Conservation (phyloP, 371 early-diverging fungal species). For the Mucor velutinosus region DNA sequence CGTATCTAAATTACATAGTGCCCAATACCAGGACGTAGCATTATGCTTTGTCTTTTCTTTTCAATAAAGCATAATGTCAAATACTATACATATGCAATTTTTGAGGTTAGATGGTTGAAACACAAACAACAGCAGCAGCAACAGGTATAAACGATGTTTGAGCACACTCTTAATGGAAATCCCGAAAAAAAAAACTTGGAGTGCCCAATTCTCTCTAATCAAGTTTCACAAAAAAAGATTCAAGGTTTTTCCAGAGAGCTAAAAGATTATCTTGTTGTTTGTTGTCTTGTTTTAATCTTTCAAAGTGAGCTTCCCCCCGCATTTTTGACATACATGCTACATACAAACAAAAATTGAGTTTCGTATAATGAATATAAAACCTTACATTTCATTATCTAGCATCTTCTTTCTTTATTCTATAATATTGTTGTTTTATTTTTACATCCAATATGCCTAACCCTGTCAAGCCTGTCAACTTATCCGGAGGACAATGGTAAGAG, state of each 20-base stretch:
- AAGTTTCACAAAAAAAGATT: background rate
- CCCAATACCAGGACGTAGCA: too few species aligned
- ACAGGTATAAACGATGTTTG: background rate
- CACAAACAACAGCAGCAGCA: background rate
- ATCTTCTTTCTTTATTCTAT: background rate
- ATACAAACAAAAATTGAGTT: background rate
- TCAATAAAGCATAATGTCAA: too few species aligned
- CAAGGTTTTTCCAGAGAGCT: background rate
- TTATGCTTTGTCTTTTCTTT: too few species aligned
- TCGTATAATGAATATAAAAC: background rate
- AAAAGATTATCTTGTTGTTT: background rate
- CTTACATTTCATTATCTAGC: background rate
- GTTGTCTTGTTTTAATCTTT: background rate
- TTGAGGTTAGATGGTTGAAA: background rate
- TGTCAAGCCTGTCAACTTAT: slow-evolving; percentile 31
- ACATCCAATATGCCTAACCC: slow-evolving; percentile 14
- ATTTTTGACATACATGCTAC: background rate
- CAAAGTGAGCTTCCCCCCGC: background rate
- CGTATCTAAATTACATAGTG: background rate
- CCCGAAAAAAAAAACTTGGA: background rate
- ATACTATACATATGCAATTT: background rate
- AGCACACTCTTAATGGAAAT: background rate
- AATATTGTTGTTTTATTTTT: background rate
- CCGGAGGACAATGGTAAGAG: slow-evolving; percentile 35
- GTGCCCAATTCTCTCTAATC: background rate